phyloP scores from a whole-genome alignment of 306 rosid species.

The Astragalus membranaceus region DNA sequence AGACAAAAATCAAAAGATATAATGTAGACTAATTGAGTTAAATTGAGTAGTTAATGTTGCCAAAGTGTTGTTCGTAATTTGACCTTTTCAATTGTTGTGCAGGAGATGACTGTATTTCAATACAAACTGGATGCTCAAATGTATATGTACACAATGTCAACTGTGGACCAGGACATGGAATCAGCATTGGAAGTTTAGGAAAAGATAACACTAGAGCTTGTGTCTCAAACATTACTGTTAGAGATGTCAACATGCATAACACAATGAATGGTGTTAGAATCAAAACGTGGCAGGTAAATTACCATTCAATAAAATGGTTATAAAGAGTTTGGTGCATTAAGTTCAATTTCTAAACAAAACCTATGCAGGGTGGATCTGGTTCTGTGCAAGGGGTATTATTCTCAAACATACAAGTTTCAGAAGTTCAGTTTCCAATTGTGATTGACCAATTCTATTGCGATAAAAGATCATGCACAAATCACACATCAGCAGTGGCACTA shows the following conservation, averaged over 20 bases:
- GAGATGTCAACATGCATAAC: slow-evolving; percentile 72
- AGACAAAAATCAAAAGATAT: neutral
- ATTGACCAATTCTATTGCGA: slow-evolving; percentile 96
- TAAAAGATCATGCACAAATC: slow-evolving; percentile 66
- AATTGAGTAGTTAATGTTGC: neutral
- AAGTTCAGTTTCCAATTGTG: slow-evolving; percentile 90
- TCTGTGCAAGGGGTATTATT: slow-evolving; percentile 82
- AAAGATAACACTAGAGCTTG: slow-evolving; percentile 88
- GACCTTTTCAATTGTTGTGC: slow-evolving; percentile 16
- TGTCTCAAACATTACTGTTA: slow-evolving; percentile 87
- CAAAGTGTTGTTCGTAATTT: slow-evolving; percentile 8
- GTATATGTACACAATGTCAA: slow-evolving; percentile 81
- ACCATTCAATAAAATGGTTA: slow-evolving; percentile 1
- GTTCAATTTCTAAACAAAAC: neutral
- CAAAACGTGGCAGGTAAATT: slow-evolving; percentile 98
- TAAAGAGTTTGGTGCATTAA: neutral
- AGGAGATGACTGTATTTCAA: slow-evolving; percentile 94
- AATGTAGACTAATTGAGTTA: neutral
- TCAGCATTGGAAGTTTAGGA: slow-evolving; percentile 96
- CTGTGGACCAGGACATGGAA: slow-evolving; percentile 99
- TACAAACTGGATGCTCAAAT: slow-evolving; percentile 98
- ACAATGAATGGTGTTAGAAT: slow-evolving; percentile 96
- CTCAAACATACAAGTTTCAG: slow-evolving; percentile 84
- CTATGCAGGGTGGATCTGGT: slow-evolving; percentile 89
- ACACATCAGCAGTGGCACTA: slow-evolving; percentile 75